A percentile compares a stretch with the other conserved stretches of the same genome.
Evolutionary conservation across 2,329 filamentous ascomycete genomes (phyloP).

Genomic region (Fusarium haematococcum): DNA sequence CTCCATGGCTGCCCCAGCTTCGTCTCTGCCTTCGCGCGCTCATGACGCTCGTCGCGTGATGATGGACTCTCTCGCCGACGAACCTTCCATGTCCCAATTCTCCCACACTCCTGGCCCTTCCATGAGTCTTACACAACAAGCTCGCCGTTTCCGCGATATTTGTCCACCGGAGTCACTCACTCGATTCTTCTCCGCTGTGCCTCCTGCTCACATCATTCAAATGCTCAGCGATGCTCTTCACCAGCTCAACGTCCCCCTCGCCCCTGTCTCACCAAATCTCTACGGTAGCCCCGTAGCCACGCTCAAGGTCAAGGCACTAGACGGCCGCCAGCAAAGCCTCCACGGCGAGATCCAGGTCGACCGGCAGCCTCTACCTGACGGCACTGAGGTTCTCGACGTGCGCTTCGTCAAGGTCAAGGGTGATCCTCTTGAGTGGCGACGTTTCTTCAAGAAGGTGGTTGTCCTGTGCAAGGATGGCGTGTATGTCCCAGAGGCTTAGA

Average conservation of each 20-base stretch:
- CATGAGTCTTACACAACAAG: conserved; percentile 87
- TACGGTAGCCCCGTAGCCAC: conserved; percentile 68
- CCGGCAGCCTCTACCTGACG: conserved; percentile 67
- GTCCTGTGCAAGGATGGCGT: conserved; percentile 89
- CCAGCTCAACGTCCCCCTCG: conserved; percentile 83
- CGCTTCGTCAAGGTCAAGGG: conserved; percentile 95
- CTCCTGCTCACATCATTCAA: conserved; percentile 79
- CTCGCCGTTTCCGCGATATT: conserved; percentile 89
- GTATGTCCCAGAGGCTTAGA: conserved; percentile 62
- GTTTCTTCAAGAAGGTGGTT: conserved; percentile 97
- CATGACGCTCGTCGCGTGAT: conserved; percentile 55
- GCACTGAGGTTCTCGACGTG: conserved; percentile 79
- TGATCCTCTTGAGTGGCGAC: conserved; percentile 94
- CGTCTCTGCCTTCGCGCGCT: conserved; percentile 49
- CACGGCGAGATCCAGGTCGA: conserved; percentile 83
- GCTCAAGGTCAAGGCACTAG: conserved; percentile 80
- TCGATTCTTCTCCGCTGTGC: conserved; percentile 89
- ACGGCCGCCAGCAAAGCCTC: conserved; percentile 77
- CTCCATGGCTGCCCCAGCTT: conserved; percentile 57
- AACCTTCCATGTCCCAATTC: conserved; percentile 90
- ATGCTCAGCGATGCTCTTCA: conserved; percentile 86
- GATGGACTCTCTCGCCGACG: conserved; percentile 79
- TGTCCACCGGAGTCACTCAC: conserved; percentile 88
- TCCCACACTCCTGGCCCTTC: conserved; percentile 82
- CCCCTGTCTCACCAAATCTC: conserved; percentile 58